Evolutionary conservation across 371 early-diverging fungal species (phyloP).

Genomic region (Rhizopus arrhizus): DNA sequence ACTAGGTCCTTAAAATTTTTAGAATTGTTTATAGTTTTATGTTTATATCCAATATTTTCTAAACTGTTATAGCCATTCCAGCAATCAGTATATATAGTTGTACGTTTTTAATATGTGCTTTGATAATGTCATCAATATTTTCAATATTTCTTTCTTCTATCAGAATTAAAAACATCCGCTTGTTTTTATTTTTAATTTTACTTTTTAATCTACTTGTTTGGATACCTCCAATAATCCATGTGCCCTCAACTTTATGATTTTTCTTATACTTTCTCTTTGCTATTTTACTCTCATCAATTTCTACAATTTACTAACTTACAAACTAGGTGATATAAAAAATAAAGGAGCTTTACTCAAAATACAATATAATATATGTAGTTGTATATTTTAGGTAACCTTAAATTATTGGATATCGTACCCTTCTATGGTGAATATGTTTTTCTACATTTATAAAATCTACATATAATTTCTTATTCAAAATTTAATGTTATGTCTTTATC

Average conservation of each 20-base stretch:
- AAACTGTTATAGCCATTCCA: background rate
- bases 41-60: conserved; percentile 4
- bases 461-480: conserved; percentile 4
- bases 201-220: conserved; percentile 18
- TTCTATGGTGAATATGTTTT: conserved; percentile 11
- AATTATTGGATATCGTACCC: conserved; percentile 8
- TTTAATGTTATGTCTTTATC: background rate
- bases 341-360: conserved; percentile 8
- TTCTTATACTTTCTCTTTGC: conserved; percentile 16
- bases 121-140: conserved; percentile 15
- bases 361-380: conserved; percentile 9
- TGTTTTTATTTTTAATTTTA: conserved; percentile 14
- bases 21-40: background rate
- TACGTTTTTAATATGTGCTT: conserved; percentile 11
- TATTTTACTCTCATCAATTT: conserved; percentile 6
- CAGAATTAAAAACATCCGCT: conserved; percentile 11
- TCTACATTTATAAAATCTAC: conserved; percentile 17
- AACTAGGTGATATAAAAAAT: conserved; percentile 3
- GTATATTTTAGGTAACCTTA: conserved; percentile 7
- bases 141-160: conserved; percentile 19
- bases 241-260: conserved; percentile 16
- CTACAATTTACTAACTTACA: conserved; percentile 10
- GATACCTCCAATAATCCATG: conserved; percentile 17
- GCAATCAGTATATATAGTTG: conserved; percentile 7
- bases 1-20: background rate